Conservation (phyloP, 1,284 basidiomycete genomes). For the Exobasidium rhododendri region DNA sequence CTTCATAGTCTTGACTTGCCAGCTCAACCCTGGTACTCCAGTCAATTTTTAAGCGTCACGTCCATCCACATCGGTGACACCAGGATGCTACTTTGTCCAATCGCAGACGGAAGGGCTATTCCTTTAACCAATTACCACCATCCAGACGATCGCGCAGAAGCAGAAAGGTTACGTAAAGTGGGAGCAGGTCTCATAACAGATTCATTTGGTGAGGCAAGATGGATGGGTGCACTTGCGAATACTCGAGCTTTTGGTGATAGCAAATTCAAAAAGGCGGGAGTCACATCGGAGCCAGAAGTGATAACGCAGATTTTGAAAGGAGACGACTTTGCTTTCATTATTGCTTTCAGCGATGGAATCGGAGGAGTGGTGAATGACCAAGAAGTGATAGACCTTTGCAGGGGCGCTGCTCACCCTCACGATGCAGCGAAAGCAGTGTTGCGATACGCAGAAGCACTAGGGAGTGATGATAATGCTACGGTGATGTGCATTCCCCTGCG, state of each 20-base stretch:
- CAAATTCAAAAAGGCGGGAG: constrained; percentile 64
- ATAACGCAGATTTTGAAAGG: constrained; percentile 68
- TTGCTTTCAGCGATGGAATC: constrained; percentile 68
- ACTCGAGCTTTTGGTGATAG: constrained; percentile 91
- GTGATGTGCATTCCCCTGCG: constrained; percentile 86
- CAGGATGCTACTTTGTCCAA: constrained; percentile 75
- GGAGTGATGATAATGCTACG: constrained; percentile 79
- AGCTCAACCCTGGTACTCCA: constrained; percentile 57
- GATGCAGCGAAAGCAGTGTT: constrained; percentile 78
- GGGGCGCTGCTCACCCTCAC: constrained; percentile 69
- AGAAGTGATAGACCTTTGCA: constrained; percentile 86
- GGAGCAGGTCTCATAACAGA: constrained; percentile 86
- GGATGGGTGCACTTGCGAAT: constrained; percentile 94
- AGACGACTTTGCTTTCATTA: constrained; percentile 39
- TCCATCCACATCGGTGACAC: constrained; percentile 87
- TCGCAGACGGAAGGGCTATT: constrained; percentile 67
- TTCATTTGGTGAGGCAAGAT: constrained; percentile 89
- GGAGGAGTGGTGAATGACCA: constrained; percentile 86
- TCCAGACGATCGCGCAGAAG: constrained; percentile 81
- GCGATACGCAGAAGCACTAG: constrained; percentile 83
- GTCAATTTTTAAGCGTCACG: constrained; percentile 58
- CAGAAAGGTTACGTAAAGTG: constrained; percentile 77
- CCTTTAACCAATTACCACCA: constrained; percentile 72
- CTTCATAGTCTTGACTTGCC: constrained; percentile 77
- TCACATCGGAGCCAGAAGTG: constrained; percentile 94